Base-by-base conservation (phyloP, 176 grass and related monocot species). In the Tillandsia leiboldiana region DNA sequence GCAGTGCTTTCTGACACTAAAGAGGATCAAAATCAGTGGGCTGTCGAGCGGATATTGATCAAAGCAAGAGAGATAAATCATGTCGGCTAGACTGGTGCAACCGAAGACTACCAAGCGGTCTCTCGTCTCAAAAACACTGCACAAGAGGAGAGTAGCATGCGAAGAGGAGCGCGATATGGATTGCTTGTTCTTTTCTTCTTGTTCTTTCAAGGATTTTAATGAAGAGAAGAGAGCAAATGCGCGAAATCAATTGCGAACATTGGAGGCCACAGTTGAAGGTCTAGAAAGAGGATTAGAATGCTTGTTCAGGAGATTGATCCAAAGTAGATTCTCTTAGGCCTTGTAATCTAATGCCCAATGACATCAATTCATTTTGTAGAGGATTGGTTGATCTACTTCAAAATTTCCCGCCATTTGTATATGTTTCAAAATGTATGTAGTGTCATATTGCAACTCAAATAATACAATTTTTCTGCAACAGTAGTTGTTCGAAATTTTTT, bases 221-320 rank as follows among this genome's bases (percentile, higher is more conserved):
- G 70, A 72, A 33, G 27, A 10, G 15, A 47, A 23, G 22, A 53
- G 9, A 48, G 14, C 15, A 15, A 72, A 29, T 22, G 26, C 9
- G 26, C 26, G 42, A 72, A 14, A 72, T 27, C 51, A 58, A 33
- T 72, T 72, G 51, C 51, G 47, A 10, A 59, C 26, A 17, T 58
- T 72, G 17, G 51, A 72, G 17, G 53, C 14, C 51, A 72, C 22
- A 24, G 57, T 72, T 47, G 53, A 72, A 10, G 51, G n/a, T 18
- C 23, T 72, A 11, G 70, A 72, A 54, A 28, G 5, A 15, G 70
- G 70, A 58, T 13, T 72, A 72, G 70, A 72, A 47, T 42, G 12
- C 70, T 58, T 72, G 51, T 20, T 57, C 29, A 72, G 52, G 57
- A 72, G 70, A 42, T 8, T 72, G 15, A 57, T 72, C 51, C 51